These are phyloP conservation scores for Trypanosoma cruzi DNA, from an alignment of 208 protist species.

Conservation along the genomic window DNA sequence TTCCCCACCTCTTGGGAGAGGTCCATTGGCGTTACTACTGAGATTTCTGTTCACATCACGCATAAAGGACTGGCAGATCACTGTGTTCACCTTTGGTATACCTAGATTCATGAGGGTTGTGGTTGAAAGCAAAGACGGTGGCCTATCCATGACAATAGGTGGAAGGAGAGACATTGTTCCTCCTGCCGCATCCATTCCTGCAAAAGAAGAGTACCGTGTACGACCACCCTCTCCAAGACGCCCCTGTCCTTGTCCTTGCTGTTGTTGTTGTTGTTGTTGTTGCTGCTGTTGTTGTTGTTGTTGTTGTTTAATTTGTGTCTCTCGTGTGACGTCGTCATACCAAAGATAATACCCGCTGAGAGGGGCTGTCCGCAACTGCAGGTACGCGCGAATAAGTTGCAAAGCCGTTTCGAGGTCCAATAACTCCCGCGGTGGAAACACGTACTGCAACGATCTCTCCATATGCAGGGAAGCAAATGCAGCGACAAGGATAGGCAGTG, in stretches of 20 bases:
- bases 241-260: slow-evolving; percentile 4
- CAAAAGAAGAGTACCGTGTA: not conserved
- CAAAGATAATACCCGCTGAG: slow-evolving; percentile 75
- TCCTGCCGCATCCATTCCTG: slow-evolving; percentile 8
- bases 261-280: slow-evolving; percentile 20
- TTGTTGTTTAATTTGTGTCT: slow-evolving; percentile 32
- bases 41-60: slow-evolving; percentile 6
- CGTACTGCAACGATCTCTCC: slow-evolving; percentile 39
- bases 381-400: slow-evolving; percentile 49
- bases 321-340: slow-evolving; percentile 54
- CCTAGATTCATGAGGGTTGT: slow-evolving; percentile 44
- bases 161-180: slow-evolving; percentile 58
- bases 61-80: slow-evolving; percentile 53
- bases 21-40: not conserved
- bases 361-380: slow-evolving; percentile 59
- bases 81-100: slow-evolving; percentile 71
- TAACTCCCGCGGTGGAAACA: slow-evolving; percentile 44
- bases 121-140: slow-evolving; percentile 40
- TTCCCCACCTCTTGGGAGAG: not conserved
- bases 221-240: not conserved
- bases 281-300: slow-evolving; percentile 25
- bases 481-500: slow-evolving; percentile 49
- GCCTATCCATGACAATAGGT: slow-evolving; percentile 56
- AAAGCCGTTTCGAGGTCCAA: slow-evolving; percentile 68
- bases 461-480: slow-evolving; percentile 66